phyloP scores from a whole-genome alignment of 1,139 yeast genomes.

The Saccharomyces hybrid region DNA sequence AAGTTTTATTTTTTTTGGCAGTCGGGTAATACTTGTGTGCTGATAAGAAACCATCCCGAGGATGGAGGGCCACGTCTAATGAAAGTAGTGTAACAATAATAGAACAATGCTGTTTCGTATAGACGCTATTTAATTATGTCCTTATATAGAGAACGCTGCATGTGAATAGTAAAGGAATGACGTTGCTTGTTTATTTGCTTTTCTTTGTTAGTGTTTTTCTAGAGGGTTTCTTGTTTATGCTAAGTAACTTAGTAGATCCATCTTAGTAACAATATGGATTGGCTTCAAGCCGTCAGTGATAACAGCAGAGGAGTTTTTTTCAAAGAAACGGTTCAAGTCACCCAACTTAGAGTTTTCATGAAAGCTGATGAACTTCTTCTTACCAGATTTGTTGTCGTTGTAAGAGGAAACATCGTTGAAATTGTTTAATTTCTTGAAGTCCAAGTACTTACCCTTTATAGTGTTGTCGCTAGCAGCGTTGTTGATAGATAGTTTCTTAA shows the following conservation, averaged over 20 bases:
- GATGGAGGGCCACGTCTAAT: neutral
- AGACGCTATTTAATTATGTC: neutral
- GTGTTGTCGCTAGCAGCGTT: slow-evolving; percentile 40
- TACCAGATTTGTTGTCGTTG: slow-evolving; percentile 53
- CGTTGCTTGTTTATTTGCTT: neutral
- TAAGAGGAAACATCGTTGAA: slow-evolving; percentile 55
- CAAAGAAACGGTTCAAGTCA: slow-evolving; percentile 72
- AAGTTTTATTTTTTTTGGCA: neutral
- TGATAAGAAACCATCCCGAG: neutral
- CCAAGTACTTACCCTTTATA: slow-evolving; percentile 58
- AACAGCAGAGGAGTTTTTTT: slow-evolving; percentile 78
- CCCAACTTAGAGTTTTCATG: slow-evolving; percentile 60
- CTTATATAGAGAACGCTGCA: neutral
- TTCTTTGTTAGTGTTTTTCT: too few relatives aligned
- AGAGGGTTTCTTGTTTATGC: slow-evolving; percentile 30
- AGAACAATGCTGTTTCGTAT: neutral
- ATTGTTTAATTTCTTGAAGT: slow-evolving; percentile 65
- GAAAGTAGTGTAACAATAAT: neutral
- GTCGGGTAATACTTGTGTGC: neutral
- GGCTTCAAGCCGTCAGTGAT: slow-evolving; percentile 75
- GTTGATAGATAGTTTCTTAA: slow-evolving; percentile 53
- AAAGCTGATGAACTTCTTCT: slow-evolving; percentile 63
- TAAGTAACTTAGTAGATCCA: slow-evolving; percentile 65
- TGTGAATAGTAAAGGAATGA: neutral
- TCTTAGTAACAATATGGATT: slow-evolving; percentile 80